phyloP scores from a whole-genome alignment of 176 grass and related monocot species.

The Echinochloa phyllopogon region DNA sequence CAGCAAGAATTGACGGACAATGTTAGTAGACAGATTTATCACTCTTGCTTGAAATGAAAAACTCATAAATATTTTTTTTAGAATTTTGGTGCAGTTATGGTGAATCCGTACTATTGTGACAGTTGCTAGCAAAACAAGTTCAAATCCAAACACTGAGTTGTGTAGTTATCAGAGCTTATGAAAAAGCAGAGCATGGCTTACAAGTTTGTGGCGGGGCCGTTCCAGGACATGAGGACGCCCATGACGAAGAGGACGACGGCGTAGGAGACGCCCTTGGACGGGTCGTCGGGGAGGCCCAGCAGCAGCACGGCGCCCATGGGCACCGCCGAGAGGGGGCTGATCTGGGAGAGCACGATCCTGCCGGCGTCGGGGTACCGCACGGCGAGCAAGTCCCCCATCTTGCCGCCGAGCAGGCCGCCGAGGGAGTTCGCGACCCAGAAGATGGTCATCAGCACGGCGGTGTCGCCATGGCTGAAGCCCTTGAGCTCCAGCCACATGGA shows the following conservation, averaged over 20 bases:
- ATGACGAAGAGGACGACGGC: slow-evolving; percentile 60
- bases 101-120: too few species aligned
- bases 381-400: slow-evolving; percentile 64
- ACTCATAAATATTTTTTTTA: neutral
- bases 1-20: neutral
- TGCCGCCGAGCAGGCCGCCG: slow-evolving; percentile 63
- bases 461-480: slow-evolving; percentile 62
- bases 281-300: slow-evolving; percentile 60
- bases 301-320: slow-evolving; percentile 63
- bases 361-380: slow-evolving; percentile 51
- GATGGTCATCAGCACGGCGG: slow-evolving; percentile 55
- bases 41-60: too few species aligned
- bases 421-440: slow-evolving; percentile 59
- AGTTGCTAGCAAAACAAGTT: neutral
- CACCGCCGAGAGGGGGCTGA: slow-evolving; percentile 61
- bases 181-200: slow-evolving; percentile 35
- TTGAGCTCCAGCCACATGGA: slow-evolving; percentile 95
- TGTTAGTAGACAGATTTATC: too few species aligned
- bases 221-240: slow-evolving; percentile 71
- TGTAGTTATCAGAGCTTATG: neutral
- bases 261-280: slow-evolving; percentile 48
- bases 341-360: slow-evolving; percentile 72
- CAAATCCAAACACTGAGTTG: neutral
- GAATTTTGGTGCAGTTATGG: neutral
- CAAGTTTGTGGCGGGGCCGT: slow-evolving; percentile 74